phyloP scores from a whole-genome alignment of 495 filamentous ascomycete genomes.

The Tuber magnatum region DNA sequence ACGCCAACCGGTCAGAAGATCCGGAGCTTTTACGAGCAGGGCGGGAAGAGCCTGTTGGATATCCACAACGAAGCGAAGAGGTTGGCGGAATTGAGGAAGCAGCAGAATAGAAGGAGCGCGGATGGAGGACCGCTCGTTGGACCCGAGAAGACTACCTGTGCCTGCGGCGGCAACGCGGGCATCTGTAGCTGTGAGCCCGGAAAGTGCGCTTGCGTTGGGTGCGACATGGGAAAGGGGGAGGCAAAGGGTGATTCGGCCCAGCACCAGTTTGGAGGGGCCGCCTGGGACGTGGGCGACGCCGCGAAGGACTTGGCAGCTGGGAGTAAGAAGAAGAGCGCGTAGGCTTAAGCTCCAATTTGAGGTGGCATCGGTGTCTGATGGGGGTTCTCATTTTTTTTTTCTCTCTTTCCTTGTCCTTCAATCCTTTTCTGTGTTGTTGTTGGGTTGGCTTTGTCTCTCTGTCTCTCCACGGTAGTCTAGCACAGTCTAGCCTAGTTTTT shows the following conservation, averaged over 20 bases:
- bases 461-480: background rate
- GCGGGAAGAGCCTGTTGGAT: constrained; percentile 79
- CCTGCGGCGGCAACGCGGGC: constrained; percentile 31
- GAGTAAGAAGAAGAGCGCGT: constrained; percentile 12
- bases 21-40: constrained; percentile 72
- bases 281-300: constrained; percentile 18
- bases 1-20: constrained; percentile 81
- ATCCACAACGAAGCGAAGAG: constrained; percentile 84
- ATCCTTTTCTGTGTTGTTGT: constrained; percentile 9
- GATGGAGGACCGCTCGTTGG: constrained; percentile 28
- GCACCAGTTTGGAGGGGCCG: constrained; percentile 21
- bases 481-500: background rate
- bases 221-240: constrained; percentile 35
- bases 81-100: constrained; percentile 77
- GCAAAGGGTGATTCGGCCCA: constrained; percentile 14
- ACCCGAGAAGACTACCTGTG: constrained; percentile 41
- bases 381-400: background rate
- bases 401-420: background rate
- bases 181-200: constrained; percentile 40
- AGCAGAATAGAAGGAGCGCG: constrained; percentile 51
- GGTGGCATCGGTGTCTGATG: background rate
- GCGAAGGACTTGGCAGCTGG: constrained; percentile 16
- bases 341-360: constrained; percentile 13
- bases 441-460: background rate
- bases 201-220: constrained; percentile 42